phyloP scores from a whole-genome alignment of 345 rosid species.

The Citrus inodora region DNA sequence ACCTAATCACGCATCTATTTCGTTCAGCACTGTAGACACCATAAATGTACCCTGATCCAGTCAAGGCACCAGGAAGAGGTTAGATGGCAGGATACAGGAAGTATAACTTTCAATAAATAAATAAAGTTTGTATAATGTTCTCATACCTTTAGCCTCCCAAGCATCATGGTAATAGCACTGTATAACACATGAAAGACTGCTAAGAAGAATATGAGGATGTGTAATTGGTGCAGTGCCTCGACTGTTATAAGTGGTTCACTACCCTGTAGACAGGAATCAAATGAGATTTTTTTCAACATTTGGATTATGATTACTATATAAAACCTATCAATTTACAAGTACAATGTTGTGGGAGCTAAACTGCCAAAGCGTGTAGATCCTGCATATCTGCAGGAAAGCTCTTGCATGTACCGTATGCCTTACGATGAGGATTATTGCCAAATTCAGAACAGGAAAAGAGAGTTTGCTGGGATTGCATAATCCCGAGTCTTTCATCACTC shows the following conservation, averaged over 20 bases:
- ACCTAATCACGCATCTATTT: neutral
- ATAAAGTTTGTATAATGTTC: neutral
- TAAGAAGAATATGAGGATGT: constrained; percentile 89
- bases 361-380: neutral
- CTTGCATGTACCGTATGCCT: neutral
- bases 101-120: neutral
- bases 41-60: neutral
- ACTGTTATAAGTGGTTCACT: constrained; percentile 64
- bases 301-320: neutral
- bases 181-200: constrained; percentile 80
- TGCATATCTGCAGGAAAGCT: neutral
- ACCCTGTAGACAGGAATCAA: constrained; percentile 49
- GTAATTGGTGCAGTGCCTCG: constrained; percentile 77
- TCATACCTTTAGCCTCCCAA: constrained; percentile 85
- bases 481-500: neutral
- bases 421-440: neutral
- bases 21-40: neutral
- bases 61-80: neutral
- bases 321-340: neutral
- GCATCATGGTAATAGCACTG: constrained; percentile 80
- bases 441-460: neutral
- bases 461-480: neutral
- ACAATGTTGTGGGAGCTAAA: neutral
- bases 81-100: neutral
- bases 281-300: constrained; percentile 13